Conservation (phyloP, 257 asterid species). For the Voacanga thouarsii region DNA sequence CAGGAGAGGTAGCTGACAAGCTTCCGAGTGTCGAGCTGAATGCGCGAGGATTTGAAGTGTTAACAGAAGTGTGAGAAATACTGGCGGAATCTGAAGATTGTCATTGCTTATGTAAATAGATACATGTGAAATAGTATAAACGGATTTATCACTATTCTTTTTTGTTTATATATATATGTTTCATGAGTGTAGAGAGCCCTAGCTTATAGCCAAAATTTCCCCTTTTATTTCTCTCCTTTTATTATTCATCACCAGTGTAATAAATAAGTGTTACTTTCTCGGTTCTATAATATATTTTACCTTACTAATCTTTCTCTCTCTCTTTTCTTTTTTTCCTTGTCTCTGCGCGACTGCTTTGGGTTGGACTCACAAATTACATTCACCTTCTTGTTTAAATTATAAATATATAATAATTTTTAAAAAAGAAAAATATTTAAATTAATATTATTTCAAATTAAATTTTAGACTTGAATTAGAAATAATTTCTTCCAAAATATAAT, state of each 20-base stretch:
- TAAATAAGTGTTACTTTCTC: conserved; percentile 11
- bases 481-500: too few species aligned
- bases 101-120: conserved; percentile 39
- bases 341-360: too few species aligned
- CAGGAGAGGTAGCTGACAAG: conserved; percentile 33
- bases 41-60: conserved; percentile 26
- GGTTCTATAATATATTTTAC: background rate
- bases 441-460: too few species aligned
- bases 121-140: conserved; percentile 25
- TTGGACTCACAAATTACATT: too few species aligned
- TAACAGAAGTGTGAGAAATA: conserved; percentile 24
- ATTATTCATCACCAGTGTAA: conserved; percentile 14
- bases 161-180: conserved; percentile 28
- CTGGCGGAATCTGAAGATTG: background rate
- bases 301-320: background rate
- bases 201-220: background rate
- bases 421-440: too few species aligned
- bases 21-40: conserved; percentile 32
- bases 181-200: conserved; percentile 20
- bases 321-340: too few species aligned
- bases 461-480: too few species aligned
- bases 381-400: too few species aligned
- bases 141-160: conserved; percentile 28
- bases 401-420: too few species aligned
- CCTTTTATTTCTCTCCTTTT: background rate